A percentile compares a stretch with the other conserved stretches of the same genome.
Conservation (phyloP, 1,284 basidiomycete genomes). For the Rhizoctonia solani region DNA sequence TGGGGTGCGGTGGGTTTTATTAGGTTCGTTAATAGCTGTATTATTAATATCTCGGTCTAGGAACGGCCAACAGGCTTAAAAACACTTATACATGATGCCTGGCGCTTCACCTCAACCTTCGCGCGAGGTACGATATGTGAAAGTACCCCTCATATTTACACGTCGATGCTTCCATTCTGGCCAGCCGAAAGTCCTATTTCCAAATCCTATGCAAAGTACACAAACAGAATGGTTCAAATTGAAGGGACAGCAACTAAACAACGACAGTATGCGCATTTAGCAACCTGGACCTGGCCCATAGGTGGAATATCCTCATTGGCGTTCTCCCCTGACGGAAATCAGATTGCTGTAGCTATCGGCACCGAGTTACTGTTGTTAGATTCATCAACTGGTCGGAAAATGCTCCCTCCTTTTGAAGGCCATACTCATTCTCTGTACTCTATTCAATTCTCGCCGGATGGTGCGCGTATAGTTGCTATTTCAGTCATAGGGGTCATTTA, state of each 20-base stretch:
- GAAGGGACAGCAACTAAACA: not conserved
- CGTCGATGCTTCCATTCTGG: conserved; percentile 15
- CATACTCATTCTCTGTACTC: not conserved
- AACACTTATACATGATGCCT: not conserved
- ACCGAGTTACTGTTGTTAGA: not conserved
- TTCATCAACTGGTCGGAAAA: not conserved
- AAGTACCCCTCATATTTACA: conserved; percentile 22
- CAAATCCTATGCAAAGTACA: not conserved
- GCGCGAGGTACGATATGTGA: not conserved
- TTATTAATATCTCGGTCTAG: not conserved
- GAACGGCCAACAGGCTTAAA: not conserved
- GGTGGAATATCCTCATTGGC: not conserved
- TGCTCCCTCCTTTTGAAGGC: not conserved
- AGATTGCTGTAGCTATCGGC: not conserved
- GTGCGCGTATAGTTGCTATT: not conserved
- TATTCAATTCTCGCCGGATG: not conserved
- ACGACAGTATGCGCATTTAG: not conserved
- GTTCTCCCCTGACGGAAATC: not conserved
- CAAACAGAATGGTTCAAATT: not conserved
- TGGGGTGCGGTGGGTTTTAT: conserved; percentile 2
- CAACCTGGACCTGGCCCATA: not conserved
- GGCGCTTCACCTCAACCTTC: not conserved
- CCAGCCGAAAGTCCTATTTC: not conserved
- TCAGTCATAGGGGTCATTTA: not conserved
- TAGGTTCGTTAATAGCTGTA: not conserved